Evolutionary conservation across 148 eudicot species (phyloP), one percentile per base, ranked within the genome.

Genomic region (Pouteria glomerata): DNA sequence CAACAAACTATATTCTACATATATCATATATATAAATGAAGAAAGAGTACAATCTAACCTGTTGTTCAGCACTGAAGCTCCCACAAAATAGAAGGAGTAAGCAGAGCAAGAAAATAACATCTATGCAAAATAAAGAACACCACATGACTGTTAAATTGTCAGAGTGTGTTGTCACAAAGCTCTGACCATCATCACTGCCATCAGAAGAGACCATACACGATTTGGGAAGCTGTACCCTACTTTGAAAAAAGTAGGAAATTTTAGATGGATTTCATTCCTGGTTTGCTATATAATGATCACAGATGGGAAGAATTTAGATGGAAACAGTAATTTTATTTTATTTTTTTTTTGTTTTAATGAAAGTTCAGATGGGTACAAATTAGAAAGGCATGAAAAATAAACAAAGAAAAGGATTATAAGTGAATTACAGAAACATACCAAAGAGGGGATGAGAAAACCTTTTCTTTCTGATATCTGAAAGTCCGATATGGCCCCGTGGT

Each of bases 101-200:
- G n/a, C 3, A 45, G 13, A 27, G 55, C 42, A 0, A 42, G 35
- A 63, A 66, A 29, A 47, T 11, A 35, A 10, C 35, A 30, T 18
- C 19, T 31, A 21, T 21, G 14, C 31, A 53, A 15, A 13, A 42
- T n/a, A 45, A 34, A 34, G 71, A 51, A 68, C 53, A 70, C 78
- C 55, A 69, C 55, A 21, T 68, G 68, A 75, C 73, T 68, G 73
- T 50, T 5, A 53, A 68, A 68, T 56, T 75, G 68, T 34, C 61
- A 29, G 15, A 33, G 12, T 21, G 59, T 51, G 37, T 23, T 27
- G 30, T 34, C 45, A 68, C 26, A 68, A 16, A 16, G 30, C 14
- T n/a, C n/a, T 27, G 26, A 27, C 23, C 31, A 24, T 42, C 19
- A 29, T 19, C 13, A 24, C 2, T 2, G 8, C 31, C 35, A 62